Base-by-base conservation (phyloP, 164 flowering plant species). In the Aristolochia californica region DNA sequence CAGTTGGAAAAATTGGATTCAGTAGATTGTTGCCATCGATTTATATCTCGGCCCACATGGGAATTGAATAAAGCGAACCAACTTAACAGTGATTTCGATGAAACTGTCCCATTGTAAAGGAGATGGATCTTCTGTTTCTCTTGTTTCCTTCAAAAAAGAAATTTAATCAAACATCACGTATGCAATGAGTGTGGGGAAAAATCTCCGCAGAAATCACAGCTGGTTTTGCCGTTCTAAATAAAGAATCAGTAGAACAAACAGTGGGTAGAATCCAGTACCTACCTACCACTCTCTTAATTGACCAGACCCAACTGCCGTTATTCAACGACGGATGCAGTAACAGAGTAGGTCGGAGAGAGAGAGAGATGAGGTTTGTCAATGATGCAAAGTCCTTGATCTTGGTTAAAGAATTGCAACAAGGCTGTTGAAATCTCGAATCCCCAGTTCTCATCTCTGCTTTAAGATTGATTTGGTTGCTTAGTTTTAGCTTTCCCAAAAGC, bases 401-500 rank as follows among this genome's bases (percentile, higher is more conserved):
- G 44, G 45, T 61, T 70, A 68, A 72, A 69, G 54, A 59, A 59
- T 11, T 34, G 30, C 12, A 60, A 60, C 26, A 40, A 60, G 55
- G 54, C 25, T 24, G 26, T 67, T 68, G 73, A 78, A 68, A 72
- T 76, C 74, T 75, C 66, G 70, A 73, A 77, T 75, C 76, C 74
- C 76, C 70, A 66, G 59, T 63, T 61, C 68, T 62, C 62, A 66
- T 70, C 68, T 62, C 60, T 53, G 75, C 68, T 56, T 61, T 67
- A 70, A 57, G 67, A 64, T 61, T 68, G 74, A 67, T 77, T 71
- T 62, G 72, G 66, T 66, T 77, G 65, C 66, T 64, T 65, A 59
- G 60, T 61, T 74, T 61, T 68, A 61, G 61, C 71, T 75, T 76
- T 77, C 62, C 74, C 64, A 70, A 78, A 78, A 78, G 77, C 24